Percentiles rank a stretch among this genome's conserved stretches.
These are phyloP conservation scores for Helianthus annuus DNA, from an alignment of 129 eudicot species.

Conservation along the genomic window DNA sequence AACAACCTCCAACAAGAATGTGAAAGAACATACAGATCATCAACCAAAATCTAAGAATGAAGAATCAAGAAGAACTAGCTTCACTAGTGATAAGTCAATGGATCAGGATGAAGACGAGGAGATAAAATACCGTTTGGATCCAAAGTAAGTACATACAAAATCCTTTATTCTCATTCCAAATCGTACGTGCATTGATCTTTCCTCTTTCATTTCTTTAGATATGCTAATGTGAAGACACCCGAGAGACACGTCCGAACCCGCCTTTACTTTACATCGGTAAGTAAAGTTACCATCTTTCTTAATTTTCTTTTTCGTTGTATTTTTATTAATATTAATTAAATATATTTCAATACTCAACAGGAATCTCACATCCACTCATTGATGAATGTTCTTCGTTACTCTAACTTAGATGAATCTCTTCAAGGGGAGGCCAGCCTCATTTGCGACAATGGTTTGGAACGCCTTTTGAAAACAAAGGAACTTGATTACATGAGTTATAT, in stretches of 20 bases:
- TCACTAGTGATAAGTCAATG: constrained; percentile 73
- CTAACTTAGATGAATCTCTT: constrained; percentile 95
- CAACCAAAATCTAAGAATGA: constrained; percentile 53
- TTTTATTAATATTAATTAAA: neutral
- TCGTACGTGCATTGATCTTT: constrained; percentile 12
- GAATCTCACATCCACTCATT: constrained; percentile 97
- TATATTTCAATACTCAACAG: constrained; percentile 50
- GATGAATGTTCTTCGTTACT: constrained; percentile 98
- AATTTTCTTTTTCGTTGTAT: neutral
- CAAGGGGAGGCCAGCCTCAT: constrained; percentile 88
- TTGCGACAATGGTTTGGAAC: constrained; percentile 79
- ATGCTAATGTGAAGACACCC: constrained; percentile 96
- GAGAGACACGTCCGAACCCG: constrained; percentile 97
- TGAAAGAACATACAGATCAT: constrained; percentile 61
- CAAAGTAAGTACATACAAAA: constrained; percentile 53
- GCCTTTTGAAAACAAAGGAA: constrained; percentile 82
- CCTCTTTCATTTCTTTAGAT: constrained; percentile 43
- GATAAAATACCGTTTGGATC: constrained; percentile 92
- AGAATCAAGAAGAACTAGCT: constrained; percentile 60
- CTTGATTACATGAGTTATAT: constrained; percentile 98
- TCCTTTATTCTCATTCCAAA: constrained; percentile 11
- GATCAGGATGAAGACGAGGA: constrained; percentile 97
- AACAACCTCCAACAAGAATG: constrained; percentile 31
- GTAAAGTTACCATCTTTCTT: constrained; percentile 22
- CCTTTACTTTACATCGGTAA: constrained; percentile 94